Percentiles rank a stretch among this genome's conserved stretches.
phyloP scores from a whole-genome alignment of 2,329 filamentous ascomycete species.

The Colletotrichum sidae region DNA sequence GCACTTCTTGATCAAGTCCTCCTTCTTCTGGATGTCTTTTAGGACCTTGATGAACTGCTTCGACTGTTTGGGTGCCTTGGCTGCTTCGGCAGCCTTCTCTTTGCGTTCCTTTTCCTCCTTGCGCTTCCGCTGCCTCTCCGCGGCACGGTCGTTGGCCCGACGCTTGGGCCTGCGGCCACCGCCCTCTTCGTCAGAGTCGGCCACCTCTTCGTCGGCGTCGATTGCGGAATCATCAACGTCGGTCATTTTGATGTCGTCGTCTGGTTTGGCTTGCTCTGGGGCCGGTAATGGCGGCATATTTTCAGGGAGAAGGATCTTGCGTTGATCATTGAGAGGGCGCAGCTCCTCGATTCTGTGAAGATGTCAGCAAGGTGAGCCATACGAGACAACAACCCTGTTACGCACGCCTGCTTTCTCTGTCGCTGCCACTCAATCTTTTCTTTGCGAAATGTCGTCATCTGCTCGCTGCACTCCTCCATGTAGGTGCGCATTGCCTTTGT shows the following conservation, averaged over 20 bases:
- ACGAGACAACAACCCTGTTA: slow-evolving; percentile 38
- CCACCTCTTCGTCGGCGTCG: slow-evolving; percentile 67
- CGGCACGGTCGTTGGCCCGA: slow-evolving; percentile 74
- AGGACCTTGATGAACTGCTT: slow-evolving; percentile 90
- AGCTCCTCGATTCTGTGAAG: slow-evolving; percentile 74
- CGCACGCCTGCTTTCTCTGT: slow-evolving; percentile 75
- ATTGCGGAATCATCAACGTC: slow-evolving; percentile 73
- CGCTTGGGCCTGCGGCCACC: slow-evolving; percentile 63
- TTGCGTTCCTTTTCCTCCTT: slow-evolving; percentile 74
- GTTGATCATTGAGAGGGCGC: slow-evolving; percentile 76
- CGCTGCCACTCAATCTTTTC: slow-evolving; percentile 95
- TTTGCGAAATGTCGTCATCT: slow-evolving; percentile 95
- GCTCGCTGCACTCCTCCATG: slow-evolving; percentile 91
- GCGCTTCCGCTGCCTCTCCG: slow-evolving; percentile 81
- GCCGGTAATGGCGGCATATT: slow-evolving; percentile 75
- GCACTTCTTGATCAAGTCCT: slow-evolving; percentile 81
- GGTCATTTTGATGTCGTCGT: slow-evolving; percentile 71
- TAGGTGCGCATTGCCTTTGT: slow-evolving; percentile 89
- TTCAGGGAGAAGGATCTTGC: slow-evolving; percentile 79
- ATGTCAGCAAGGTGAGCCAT: slow-evolving; percentile 43
- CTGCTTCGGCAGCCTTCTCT: slow-evolving; percentile 68
- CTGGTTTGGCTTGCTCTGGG: slow-evolving; percentile 58
- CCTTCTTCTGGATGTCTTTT: slow-evolving; percentile 90
- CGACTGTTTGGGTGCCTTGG: slow-evolving; percentile 80
- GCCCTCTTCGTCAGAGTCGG: slow-evolving; percentile 79